Conservation (phyloP, 163 green algal genomes). For the Chlamydomonas reinhardtii region DNA sequence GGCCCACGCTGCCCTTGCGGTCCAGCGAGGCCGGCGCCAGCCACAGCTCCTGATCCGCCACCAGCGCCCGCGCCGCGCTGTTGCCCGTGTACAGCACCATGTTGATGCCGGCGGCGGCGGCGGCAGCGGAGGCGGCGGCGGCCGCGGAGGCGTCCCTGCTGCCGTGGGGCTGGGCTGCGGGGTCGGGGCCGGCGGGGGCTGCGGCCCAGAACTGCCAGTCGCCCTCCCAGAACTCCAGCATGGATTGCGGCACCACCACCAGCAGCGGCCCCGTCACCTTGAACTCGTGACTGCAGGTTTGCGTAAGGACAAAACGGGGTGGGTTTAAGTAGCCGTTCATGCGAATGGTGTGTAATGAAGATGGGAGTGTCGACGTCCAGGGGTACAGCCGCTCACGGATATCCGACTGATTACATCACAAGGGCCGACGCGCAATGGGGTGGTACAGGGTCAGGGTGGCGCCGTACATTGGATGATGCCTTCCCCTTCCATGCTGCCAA, state of each 20-base stretch:
- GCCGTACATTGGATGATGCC: no score
- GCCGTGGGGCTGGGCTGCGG: constrained; percentile 16
- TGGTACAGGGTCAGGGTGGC: no score
- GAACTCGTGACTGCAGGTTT: constrained; percentile 67
- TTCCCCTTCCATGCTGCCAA: no score
- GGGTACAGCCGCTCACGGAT: no score
- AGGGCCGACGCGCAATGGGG: no score
- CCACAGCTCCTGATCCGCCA: constrained; percentile 90
- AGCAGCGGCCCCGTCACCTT: constrained; percentile 70
- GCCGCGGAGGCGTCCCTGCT: not conserved
- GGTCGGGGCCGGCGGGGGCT: not conserved
- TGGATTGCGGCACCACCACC: constrained; percentile 70
- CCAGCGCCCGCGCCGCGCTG: constrained; percentile 62
- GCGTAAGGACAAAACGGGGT: no score
- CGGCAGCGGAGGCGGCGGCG: not conserved
- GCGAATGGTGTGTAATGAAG: no score
- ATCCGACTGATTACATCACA: no score
- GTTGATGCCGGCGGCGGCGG: constrained; percentile 47
- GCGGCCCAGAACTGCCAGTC: constrained; percentile 71
- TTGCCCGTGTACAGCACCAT: constrained; percentile 79
- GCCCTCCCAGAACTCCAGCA: constrained; percentile 81
- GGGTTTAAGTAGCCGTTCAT: no score
- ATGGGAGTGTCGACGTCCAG: no score
- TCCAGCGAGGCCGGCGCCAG: constrained; percentile 80
- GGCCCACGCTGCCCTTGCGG: constrained; percentile 55